Percentiles rank a stretch among this genome's conserved stretches.
phyloP scores from a whole-genome alignment of 352 stramenopile genomes.

The Thalassiosira hispida region DNA sequence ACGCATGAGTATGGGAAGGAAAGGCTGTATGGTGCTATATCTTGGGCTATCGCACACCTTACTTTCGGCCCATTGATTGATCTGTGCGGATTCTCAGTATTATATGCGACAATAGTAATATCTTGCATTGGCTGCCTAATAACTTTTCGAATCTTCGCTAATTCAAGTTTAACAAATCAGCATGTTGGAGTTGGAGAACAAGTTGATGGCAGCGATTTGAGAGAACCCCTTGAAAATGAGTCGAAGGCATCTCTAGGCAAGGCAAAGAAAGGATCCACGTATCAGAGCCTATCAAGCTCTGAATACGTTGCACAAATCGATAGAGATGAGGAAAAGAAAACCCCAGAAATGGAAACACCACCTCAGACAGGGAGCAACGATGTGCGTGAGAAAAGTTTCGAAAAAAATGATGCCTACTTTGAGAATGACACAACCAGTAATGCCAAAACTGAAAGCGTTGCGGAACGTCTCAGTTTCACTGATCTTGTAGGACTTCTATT shows the following conservation, averaged over 20 bases:
- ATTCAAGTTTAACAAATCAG: slow-evolving; percentile 17
- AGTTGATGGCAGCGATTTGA: slow-evolving; percentile 24
- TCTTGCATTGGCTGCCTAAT: slow-evolving; percentile 43
- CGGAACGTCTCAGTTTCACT: not conserved
- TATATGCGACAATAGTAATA: slow-evolving; percentile 47
- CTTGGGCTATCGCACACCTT: slow-evolving; percentile 66
- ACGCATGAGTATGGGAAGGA: slow-evolving; percentile 68
- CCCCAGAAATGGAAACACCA: no score
- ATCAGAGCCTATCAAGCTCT: no score
- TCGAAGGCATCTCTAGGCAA: slow-evolving; percentile 2
- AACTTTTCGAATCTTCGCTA: slow-evolving; percentile 40
- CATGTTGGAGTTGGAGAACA: slow-evolving; percentile 7
- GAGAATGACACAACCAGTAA: slow-evolving; percentile 6
- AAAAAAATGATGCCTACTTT: slow-evolving; percentile 1
- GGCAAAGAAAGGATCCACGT: no score
- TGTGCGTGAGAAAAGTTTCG: no score
- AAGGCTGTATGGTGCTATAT: slow-evolving; percentile 66
- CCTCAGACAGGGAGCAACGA: no score
- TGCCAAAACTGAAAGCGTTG: not conserved
- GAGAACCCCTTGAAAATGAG: slow-evolving; percentile 30
- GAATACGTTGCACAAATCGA: no score
- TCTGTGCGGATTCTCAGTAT: slow-evolving; percentile 44
- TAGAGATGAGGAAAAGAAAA: no score
- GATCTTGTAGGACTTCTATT: slow-evolving; percentile 24
- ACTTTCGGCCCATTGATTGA: slow-evolving; percentile 59